Percentiles rank a stretch among this genome's conserved stretches.
These are phyloP conservation scores for Phlebiopsis flavidoalba DNA, from an alignment of 768 basidiomycete species.

Conservation along the genomic window DNA sequence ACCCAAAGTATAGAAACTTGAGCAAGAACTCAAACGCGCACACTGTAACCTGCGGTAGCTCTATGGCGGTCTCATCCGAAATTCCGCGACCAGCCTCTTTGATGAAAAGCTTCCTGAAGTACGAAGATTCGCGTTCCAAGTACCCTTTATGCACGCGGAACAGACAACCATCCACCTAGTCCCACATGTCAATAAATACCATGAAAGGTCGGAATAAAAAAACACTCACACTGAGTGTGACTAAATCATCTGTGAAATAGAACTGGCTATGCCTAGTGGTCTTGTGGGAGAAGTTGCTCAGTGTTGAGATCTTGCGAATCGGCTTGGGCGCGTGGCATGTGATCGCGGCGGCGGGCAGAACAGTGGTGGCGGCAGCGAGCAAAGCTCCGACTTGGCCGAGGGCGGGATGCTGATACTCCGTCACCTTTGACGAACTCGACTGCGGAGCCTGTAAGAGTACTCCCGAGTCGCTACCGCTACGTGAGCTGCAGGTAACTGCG, in stretches of 20 bases:
- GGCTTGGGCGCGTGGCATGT: neutral
- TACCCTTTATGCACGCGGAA: slow-evolving; percentile 38
- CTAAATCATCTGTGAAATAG: slow-evolving; percentile 11
- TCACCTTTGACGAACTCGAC: neutral
- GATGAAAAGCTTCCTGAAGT: slow-evolving; percentile 31
- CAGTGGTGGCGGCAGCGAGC: neutral
- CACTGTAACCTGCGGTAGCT: slow-evolving; percentile 25
- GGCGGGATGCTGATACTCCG: slow-evolving; percentile 4
- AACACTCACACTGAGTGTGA: slow-evolving; percentile 6
- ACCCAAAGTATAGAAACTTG: slow-evolving; percentile 35
- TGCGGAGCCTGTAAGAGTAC: neutral
- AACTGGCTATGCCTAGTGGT: slow-evolving; percentile 3
- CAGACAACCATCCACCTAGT: slow-evolving; percentile 32
- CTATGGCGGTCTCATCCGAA: slow-evolving; percentile 30
- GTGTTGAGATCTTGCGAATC: neutral
- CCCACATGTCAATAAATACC: neutral
- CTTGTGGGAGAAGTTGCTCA: neutral
- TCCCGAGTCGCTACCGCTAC: neutral
- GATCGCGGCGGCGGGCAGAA: neutral
- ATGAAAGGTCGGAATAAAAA: neutral
- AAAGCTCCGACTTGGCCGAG: neutral
- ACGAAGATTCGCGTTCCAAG: slow-evolving; percentile 31
- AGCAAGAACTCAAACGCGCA: slow-evolving; percentile 33
- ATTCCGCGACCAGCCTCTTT: slow-evolving; percentile 16
- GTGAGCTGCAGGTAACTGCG: neutral